A percentile compares a stretch with the other conserved stretches of the same genome.
Conservation (phyloP, 257 asterid species). For the Parsonsia alboflavescens region DNA sequence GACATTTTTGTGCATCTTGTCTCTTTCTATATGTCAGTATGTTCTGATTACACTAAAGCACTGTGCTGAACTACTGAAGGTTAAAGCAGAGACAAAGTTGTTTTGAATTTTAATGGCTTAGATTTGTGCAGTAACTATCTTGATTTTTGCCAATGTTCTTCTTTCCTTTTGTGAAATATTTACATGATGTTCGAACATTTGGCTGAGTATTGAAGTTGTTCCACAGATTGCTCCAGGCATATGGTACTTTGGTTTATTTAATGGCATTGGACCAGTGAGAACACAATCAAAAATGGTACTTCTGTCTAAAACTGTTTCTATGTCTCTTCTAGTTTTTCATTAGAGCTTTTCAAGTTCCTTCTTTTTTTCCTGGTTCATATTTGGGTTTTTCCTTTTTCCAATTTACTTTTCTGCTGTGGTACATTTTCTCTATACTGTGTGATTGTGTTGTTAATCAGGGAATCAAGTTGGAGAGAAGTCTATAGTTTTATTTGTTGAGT, state of each 20-base stretch:
- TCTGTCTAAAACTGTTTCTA: constrained; percentile 10
- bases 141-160: constrained; percentile 6
- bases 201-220: constrained; percentile 2
- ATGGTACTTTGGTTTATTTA: constrained; percentile 89
- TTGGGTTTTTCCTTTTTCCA: background rate
- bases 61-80: background rate
- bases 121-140: background rate
- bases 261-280: constrained; percentile 83
- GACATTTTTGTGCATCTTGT: background rate
- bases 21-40: background rate
- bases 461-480: background rate
- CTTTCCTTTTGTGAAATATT: background rate
- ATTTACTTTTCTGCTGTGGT: background rate
- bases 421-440: background rate
- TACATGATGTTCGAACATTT: background rate
- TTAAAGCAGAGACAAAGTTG: background rate
- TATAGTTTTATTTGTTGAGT: background rate
- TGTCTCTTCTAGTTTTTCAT: background rate
- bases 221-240: constrained; percentile 81
- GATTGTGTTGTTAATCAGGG: background rate
- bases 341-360: background rate
- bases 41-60: background rate
- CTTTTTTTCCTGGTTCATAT: background rate
- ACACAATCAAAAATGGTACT: constrained; percentile 95
- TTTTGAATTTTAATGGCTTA: background rate